Conservation (phyloP, 192 early-diverging fungal species). For the Backusella sp. region DNA sequence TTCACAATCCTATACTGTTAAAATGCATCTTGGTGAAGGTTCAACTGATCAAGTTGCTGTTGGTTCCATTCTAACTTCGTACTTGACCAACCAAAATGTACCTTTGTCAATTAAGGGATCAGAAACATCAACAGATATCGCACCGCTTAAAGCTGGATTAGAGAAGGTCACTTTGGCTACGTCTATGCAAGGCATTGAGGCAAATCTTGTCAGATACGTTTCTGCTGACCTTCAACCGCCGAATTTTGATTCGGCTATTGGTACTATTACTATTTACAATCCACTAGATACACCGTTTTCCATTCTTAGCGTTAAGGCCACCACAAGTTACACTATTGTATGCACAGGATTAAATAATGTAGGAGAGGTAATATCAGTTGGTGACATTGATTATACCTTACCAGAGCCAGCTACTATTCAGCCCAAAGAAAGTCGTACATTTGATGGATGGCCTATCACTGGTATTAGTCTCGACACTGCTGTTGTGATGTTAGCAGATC, state of each 20-base stretch:
- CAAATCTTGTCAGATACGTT: conserved; percentile 29
- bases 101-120: conserved; percentile 38
- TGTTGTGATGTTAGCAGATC: background rate
- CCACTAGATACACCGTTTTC: background rate
- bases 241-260: background rate
- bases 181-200: conserved; percentile 45
- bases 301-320: background rate
- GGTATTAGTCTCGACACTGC: background rate
- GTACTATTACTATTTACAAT: background rate
- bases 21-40: conserved; percentile 38
- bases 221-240: no score
- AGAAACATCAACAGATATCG: conserved; percentile 37
- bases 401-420: background rate
- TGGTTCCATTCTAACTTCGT: conserved; percentile 38
- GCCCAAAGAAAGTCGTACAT: background rate
- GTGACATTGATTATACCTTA: background rate
- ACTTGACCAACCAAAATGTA: conserved; percentile 36
- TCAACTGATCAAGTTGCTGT: conserved; percentile 26
- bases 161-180: conserved; percentile 36
- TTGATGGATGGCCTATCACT: background rate
- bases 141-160: conserved; percentile 43
- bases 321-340: background rate
- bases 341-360: background rate
- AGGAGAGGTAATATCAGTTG: background rate
- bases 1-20: conserved; percentile 36